Base-by-base conservation (phyloP, 2,329 filamentous ascomycete species). In the Penicillium italicum region DNA sequence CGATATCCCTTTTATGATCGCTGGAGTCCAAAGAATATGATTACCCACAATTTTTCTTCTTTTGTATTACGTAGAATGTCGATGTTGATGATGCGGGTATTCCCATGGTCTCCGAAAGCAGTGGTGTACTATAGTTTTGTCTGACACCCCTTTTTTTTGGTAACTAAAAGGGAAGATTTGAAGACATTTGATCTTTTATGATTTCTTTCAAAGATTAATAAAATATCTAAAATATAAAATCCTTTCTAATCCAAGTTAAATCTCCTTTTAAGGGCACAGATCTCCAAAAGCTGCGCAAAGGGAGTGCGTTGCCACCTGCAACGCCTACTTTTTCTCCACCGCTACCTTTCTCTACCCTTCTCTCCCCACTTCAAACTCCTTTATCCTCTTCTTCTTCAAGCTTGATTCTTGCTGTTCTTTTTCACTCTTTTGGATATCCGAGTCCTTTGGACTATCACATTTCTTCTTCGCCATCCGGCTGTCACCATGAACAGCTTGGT, bases 401-500 rank as follows among this genome's bases (percentile, higher is more conserved):
- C 9, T 47, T 53, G 38, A 38, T 58, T 44, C 46, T 52, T 53
- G 40, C 56, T 48, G 47, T 50, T 44, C 44, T 59, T 36, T 36
- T 56, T 45, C 55, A 45, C 42, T 50, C 42, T 28, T 44, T 57
- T 45, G 41, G 49, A 42, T 38, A 44, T 28, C 44, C 24, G 47
- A 46, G 41, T 55, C 36, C 54, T 43, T 31, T 34, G 38, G 40
- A 46, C 20, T 28, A 37, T 47, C 38, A 16, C 50, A 41, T 42
- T 34, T 47, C 33, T 46, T 48, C 61, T 54, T 59, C 57, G 66
- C 66, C 67, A 66, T 66, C 67, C 60, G 63, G 62, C 67, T 70
- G 65, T 70, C 74, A 76, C 69, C 76, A 86, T 86, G 83, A 86
- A 84, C 77, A 84, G 79, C 72, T 74, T 86, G 72, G 75, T 81